phyloP scores from a whole-genome alignment of 306 rosid species.

The Prunus mongolica region DNA sequence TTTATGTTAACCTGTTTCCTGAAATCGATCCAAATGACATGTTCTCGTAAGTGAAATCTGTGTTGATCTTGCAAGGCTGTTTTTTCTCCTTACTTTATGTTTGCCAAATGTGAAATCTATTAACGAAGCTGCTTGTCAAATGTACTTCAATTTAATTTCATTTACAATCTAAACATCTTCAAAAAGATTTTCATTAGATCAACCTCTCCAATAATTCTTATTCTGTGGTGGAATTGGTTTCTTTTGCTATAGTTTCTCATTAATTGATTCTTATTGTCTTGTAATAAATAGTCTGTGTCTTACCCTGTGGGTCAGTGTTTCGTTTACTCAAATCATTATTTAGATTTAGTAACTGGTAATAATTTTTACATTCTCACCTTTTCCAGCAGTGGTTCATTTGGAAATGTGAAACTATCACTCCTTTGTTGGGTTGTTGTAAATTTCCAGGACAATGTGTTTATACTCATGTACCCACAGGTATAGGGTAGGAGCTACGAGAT shows the following conservation, averaged over 20 bases:
- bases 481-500: background rate
- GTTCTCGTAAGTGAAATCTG: constrained; percentile 61
- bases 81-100: background rate
- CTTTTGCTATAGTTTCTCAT: background rate
- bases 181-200: background rate
- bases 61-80: background rate
- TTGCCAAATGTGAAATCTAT: too few species aligned
- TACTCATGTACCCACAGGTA: background rate
- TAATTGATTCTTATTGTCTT: background rate
- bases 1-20: constrained; percentile 65
- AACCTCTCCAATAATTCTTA: background rate
- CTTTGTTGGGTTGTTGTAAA: background rate
- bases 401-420: background rate
- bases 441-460: background rate
- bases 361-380: background rate
- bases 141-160: background rate
- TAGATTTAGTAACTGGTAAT: background rate
- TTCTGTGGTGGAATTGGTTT: background rate
- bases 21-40: constrained; percentile 58
- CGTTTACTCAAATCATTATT: background rate
- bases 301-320: background rate
- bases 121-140: background rate
- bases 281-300: background rate
- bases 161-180: background rate
- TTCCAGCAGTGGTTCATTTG: background rate